These are phyloP conservation scores for Aspergillus viridinutans DNA, from an alignment of 2,329 filamentous ascomycete genomes.

Conservation along the genomic window DNA sequence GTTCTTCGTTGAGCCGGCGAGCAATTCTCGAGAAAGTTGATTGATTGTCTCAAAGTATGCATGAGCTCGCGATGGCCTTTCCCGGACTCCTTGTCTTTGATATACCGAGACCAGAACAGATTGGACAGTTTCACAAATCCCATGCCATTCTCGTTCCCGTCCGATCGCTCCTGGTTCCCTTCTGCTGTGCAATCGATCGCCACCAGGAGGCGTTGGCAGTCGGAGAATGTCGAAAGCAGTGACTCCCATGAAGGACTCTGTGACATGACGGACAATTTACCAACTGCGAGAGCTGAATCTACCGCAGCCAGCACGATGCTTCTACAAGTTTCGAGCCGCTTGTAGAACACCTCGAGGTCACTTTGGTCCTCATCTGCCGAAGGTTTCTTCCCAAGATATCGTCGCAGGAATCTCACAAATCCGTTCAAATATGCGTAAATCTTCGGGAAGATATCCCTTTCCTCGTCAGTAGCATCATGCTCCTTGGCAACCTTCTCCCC, in stretches of 20 bases:
- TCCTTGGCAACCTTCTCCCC: slow-evolving; percentile 27
- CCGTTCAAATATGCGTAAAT: slow-evolving; percentile 35
- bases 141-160: slow-evolving; percentile 20
- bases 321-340: slow-evolving; percentile 27
- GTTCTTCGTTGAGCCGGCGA: slow-evolving; percentile 30
- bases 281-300: slow-evolving; percentile 39
- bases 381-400: slow-evolving; percentile 36
- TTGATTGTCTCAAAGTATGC: slow-evolving; percentile 38
- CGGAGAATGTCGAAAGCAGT: slow-evolving; percentile 31
- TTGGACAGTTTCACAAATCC: slow-evolving; percentile 42
- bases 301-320: slow-evolving; percentile 38
- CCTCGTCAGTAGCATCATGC: slow-evolving; percentile 7
- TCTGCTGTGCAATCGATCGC: slow-evolving; percentile 20
- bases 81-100: slow-evolving; percentile 38
- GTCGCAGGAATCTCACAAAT: slow-evolving; percentile 39
- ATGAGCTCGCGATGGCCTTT: slow-evolving; percentile 33
- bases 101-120: slow-evolving; percentile 45
- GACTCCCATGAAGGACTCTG: slow-evolving; percentile 37
- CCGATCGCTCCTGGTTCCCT: slow-evolving; percentile 9
- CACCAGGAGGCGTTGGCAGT: slow-evolving; percentile 35
- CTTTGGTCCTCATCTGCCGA: slow-evolving; percentile 24
- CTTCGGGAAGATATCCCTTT: slow-evolving; percentile 18
- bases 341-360: slow-evolving; percentile 27
- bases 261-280: slow-evolving; percentile 36
- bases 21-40: slow-evolving; percentile 33